Evolutionary conservation across 2,329 filamentous ascomycete species (phyloP).

Genomic region (Arthrobotrys sphaeroides): DNA sequence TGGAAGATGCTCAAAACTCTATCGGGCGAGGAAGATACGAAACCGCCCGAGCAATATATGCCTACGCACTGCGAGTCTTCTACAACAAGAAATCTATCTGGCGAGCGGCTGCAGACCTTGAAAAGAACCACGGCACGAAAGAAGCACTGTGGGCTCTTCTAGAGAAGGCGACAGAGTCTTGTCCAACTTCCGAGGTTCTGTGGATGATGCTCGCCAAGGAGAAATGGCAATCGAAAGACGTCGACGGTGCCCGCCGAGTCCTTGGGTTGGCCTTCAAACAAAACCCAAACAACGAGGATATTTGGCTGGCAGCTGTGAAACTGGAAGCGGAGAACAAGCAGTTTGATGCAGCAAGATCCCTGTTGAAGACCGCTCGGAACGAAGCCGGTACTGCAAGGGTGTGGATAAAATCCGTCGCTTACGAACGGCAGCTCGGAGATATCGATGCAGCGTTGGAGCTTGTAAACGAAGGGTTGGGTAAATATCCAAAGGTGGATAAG

Average conservation of each 20-base stretch:
- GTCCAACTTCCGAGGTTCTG: conserved; percentile 86
- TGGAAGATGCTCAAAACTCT: conserved; percentile 86
- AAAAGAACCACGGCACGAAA: conserved; percentile 85
- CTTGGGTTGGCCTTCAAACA: conserved; percentile 91
- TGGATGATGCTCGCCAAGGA: conserved; percentile 98
- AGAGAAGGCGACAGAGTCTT: conserved; percentile 92
- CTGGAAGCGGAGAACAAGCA: conserved; percentile 90
- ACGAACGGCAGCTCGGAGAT: conserved; percentile 85
- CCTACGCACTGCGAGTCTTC: conserved; percentile 88
- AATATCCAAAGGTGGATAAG: conserved; percentile 86
- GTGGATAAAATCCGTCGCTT: conserved; percentile 95
- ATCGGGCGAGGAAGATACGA: conserved; percentile 84
- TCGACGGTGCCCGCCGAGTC: conserved; percentile 85
- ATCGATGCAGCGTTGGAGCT: conserved; percentile 84
- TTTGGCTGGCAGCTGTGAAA: conserved; percentile 96
- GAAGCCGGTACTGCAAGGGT: conserved; percentile 95
- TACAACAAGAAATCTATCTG: conserved; percentile 87
- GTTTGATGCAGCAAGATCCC: conserved; percentile 79
- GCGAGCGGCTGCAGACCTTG: conserved; percentile 88
- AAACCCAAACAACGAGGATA: conserved; percentile 96
- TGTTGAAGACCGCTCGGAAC: conserved; percentile 82
- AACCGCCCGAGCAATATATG: conserved; percentile 92
- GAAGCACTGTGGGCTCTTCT: conserved; percentile 85
- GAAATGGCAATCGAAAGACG: conserved; percentile 87
- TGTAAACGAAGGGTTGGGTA: conserved; percentile 82